These are phyloP conservation scores for Gnaphalium uliginosum DNA, from an alignment of 129 eudicot genomes.

Conservation along the genomic window DNA sequence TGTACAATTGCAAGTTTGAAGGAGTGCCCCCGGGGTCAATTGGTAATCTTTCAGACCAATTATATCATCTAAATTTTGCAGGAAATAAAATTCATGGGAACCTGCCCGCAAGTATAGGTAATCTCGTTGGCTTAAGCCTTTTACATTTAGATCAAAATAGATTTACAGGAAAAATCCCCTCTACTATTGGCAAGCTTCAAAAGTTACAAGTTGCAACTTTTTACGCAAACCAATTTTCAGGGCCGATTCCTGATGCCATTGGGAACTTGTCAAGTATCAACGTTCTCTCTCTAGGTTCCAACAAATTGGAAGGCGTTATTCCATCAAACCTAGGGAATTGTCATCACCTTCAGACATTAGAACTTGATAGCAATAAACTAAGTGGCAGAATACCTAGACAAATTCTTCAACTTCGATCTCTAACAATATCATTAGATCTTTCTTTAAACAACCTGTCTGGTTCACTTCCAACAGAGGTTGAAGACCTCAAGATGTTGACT, in stretches of 20 bases:
- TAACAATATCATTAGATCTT: background rate
- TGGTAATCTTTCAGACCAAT: slow-evolving; percentile 15
- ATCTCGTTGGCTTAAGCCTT: background rate
- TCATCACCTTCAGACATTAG: background rate
- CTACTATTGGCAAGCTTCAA: background rate
- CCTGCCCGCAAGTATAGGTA: slow-evolving; percentile 2
- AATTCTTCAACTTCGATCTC: background rate
- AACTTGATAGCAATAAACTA: background rate
- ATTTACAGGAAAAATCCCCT: background rate
- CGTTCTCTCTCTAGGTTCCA: background rate
- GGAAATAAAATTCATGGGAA: background rate
- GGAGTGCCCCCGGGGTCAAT: slow-evolving; percentile 13
- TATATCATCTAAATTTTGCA: background rate
- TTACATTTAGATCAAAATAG: background rate
- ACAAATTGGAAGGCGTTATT: background rate
- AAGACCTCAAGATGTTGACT: background rate
- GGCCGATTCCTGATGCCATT: background rate
- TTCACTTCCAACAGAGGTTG: background rate
- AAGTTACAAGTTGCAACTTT: background rate
- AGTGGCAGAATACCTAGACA: background rate
- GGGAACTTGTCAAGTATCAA: background rate
- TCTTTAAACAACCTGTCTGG: background rate
- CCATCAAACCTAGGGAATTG: background rate
- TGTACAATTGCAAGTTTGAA: background rate
- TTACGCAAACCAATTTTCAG: background rate